These are phyloP conservation scores for Yarrowia keelungensis DNA, from an alignment of 805 yeast species.

Conservation along the genomic window DNA sequence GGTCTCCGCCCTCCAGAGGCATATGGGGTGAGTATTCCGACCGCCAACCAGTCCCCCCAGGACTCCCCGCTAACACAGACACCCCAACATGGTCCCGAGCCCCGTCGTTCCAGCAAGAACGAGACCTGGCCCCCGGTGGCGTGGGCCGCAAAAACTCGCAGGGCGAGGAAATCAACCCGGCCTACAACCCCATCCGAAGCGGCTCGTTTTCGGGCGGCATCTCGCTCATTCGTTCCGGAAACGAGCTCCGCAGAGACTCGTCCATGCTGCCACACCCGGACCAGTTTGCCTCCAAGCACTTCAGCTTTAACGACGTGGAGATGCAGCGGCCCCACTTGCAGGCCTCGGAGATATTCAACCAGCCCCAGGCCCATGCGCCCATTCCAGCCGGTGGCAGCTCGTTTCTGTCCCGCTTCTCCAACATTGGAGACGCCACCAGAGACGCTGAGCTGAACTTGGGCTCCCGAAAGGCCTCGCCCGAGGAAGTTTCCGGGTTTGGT, in stretches of 20 bases:
- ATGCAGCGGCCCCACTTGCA: constrained; percentile 29
- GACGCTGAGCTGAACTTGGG: constrained; percentile 46
- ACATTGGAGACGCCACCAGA: constrained; percentile 48
- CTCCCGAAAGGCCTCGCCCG: constrained; percentile 28
- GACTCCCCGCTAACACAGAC: constrained; percentile 25
- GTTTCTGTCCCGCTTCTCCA: constrained; percentile 42
- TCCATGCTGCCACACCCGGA: constrained; percentile 32
- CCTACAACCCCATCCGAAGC: constrained; percentile 37
- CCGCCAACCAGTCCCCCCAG: background rate
- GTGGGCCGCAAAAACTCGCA: constrained; percentile 39
- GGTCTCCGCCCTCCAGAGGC: constrained; percentile 37
- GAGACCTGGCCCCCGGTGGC: constrained; percentile 37
- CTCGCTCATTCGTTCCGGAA: constrained; percentile 35
- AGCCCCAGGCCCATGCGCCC: constrained; percentile 25
- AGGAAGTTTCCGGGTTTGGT: constrained; percentile 26
- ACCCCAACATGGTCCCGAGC: constrained; percentile 37
- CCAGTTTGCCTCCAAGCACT: constrained; percentile 32
- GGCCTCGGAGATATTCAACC: constrained; percentile 19
- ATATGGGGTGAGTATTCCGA: constrained; percentile 31
- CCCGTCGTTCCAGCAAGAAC: constrained; percentile 32
- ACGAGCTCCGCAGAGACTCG: constrained; percentile 33
- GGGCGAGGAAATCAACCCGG: constrained; percentile 34
- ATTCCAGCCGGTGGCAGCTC: background rate
- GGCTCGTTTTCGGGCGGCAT: constrained; percentile 38
- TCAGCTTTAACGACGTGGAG: constrained; percentile 35